Evolutionary conservation across 2,329 filamentous ascomycete genomes (phyloP), one percentile per base, ranked within the genome.

Genomic region (Monilinia fructigena): DNA sequence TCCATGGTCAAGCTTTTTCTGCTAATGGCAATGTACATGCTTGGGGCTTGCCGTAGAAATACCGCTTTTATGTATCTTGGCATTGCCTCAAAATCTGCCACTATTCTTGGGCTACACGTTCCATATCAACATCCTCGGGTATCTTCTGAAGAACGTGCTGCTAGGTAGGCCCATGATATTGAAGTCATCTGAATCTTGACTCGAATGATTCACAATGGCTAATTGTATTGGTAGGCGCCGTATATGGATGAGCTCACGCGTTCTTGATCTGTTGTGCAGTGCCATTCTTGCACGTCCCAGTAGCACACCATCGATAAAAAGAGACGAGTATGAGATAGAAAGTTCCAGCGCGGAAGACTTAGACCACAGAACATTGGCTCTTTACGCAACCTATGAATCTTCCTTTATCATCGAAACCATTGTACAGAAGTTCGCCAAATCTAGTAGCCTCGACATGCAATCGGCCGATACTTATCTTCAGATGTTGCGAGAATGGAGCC

Each of bases 201-300:
- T 50, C 23, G 26, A n/a, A 6, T 48, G 31, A 23, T 31, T 18
- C 12, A 3, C 40, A 11, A 35, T 35, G n/a, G 28, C 56, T 60
- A 35, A 60, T 11, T 48, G 12, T 23, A 11, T n/a, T 16, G 42
- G 20, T 26, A 60, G 56, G 20, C 56, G 56, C 28, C 56, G 56
- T n/a, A 60, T 60, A 35, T 60, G 56, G 56, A 60, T 60, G 56
- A 60, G 56, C 56, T 48, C 42, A 18, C 56, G 56, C n/a, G 56
- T 60, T 48, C 56, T 60, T 48, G 56, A 60, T 60, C n/a, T 60
- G 20, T 31, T 60, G 10, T 60, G 56, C 20, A 60, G 56, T 28
- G 47, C 56, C 42, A 60, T 60, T 35, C 56, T 60, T 48, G 56
- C 56, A 48, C 56, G 56, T 23, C 56, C 56, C 14, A 60, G 56